These are phyloP conservation scores for Trametes punicea DNA, from an alignment of 768 basidiomycete species.

Conservation along the genomic window DNA sequence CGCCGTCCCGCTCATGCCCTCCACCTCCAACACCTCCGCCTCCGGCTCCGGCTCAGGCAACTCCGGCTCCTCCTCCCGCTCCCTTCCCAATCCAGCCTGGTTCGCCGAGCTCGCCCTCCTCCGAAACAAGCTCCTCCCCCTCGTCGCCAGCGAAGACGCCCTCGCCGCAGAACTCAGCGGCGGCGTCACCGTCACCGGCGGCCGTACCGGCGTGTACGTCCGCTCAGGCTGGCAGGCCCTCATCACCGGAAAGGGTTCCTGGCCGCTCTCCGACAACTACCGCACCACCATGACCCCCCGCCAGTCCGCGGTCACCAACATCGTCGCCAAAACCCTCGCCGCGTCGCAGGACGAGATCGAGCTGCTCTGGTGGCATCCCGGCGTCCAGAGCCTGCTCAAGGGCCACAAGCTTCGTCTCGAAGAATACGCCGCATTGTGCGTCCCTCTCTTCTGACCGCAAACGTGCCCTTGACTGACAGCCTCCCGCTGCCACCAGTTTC, in stretches of 20 bases:
- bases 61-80: constrained; percentile 27
- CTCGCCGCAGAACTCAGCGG: constrained; percentile 67
- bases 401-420: constrained; percentile 62
- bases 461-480: constrained; percentile 1
- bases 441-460: constrained; percentile 2
- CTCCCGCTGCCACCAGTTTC: too few relatives aligned
- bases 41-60: constrained; percentile 18
- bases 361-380: constrained; percentile 68
- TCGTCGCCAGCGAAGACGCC: constrained; percentile 64
- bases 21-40: constrained; percentile 21
- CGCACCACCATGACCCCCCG: constrained; percentile 28
- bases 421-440: constrained; percentile 76
- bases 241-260: constrained; percentile 41
- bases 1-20: constrained; percentile 7
- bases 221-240: constrained; percentile 72
- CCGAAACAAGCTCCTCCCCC: constrained; percentile 54
- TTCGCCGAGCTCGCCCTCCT: constrained; percentile 48
- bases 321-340: constrained; percentile 56
- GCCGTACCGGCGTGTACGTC: constrained; percentile 60
- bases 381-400: constrained; percentile 54
- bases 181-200: constrained; percentile 59
- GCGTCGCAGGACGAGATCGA: constrained; percentile 49
- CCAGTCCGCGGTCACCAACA: constrained; percentile 42
- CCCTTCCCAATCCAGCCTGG: constrained; percentile 30
- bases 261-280: constrained; percentile 36